Conservation (phyloP, 148 eudicot genomes). For the Chenopodium suecicum region DNA sequence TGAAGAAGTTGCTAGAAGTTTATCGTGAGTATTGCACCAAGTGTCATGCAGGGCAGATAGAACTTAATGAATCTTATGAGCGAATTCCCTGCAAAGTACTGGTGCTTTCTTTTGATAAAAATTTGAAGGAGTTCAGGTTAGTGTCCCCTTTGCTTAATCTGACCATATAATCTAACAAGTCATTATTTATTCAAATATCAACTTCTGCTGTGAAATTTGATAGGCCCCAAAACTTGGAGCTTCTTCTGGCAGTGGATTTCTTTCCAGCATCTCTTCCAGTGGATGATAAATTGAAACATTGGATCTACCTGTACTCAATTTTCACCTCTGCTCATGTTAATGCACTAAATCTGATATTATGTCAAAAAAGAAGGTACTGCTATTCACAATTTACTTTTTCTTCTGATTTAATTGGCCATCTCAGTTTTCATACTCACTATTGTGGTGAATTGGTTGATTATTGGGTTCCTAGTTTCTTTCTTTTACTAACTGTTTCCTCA, state of each 20-base stretch:
- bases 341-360: conserved; percentile 64
- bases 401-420: conserved; percentile 4
- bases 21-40: conserved; percentile 77
- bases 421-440: not conserved
- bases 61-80: conserved; percentile 50
- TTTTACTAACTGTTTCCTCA: not conserved
- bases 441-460: not conserved
- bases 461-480: not conserved
- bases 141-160: conserved; percentile 2
- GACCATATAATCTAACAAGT: not conserved
- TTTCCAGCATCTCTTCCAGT: conserved; percentile 77
- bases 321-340: conserved; percentile 68
- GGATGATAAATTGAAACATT: conserved; percentile 69
- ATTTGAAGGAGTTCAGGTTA: conserved; percentile 76
- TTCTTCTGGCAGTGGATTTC: conserved; percentile 61
- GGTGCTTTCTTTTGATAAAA: conserved; percentile 80
- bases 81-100: conserved; percentile 80
- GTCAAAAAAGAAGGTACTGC: conserved; percentile 70
- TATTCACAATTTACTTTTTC: not conserved
- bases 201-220: conserved; percentile 21
- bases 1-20: conserved; percentile 71
- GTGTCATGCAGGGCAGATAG: conserved; percentile 51
- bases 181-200: not conserved
- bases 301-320: conserved; percentile 73
- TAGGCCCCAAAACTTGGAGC: conserved; percentile 81